These are phyloP conservation scores for Geranomyces michiganensis DNA, from an alignment of 192 early-diverging fungal species.

Conservation along the genomic window DNA sequence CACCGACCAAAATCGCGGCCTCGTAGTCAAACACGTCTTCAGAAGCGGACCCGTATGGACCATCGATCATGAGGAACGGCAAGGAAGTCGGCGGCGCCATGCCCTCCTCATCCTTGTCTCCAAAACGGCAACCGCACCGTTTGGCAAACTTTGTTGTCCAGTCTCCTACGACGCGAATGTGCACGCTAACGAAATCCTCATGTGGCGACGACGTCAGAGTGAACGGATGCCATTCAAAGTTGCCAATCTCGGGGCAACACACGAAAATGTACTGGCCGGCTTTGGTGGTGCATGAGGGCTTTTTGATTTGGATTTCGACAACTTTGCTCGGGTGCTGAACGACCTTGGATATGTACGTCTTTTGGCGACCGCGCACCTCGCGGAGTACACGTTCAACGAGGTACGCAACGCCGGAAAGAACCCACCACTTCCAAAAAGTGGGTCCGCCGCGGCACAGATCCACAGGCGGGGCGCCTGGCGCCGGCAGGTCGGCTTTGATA, in stretches of 20 bases:
- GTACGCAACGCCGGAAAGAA: constrained; percentile 67
- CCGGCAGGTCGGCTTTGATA: constrained; percentile 58
- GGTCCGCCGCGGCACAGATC: constrained; percentile 69
- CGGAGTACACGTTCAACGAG: constrained; percentile 72
- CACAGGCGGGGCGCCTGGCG: not conserved
- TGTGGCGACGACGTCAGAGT: constrained; percentile 81
- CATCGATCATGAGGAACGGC: constrained; percentile 75
- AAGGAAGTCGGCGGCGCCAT: constrained; percentile 53
- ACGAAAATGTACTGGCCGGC: constrained; percentile 84
- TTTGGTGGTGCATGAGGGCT: constrained; percentile 58
- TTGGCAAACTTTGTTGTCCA: constrained; percentile 72
- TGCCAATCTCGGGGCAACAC: constrained; percentile 72
- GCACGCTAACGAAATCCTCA: constrained; percentile 74
- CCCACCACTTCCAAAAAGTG: constrained; percentile 82
- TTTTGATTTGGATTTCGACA: constrained; percentile 78
- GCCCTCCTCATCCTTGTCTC: constrained; percentile 44
- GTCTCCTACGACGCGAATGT: constrained; percentile 77
- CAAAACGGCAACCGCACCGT: constrained; percentile 70
- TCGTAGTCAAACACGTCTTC: constrained; percentile 87
- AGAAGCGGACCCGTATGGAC: constrained; percentile 76
- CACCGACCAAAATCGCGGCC: constrained; percentile 74
- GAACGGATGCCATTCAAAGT: constrained; percentile 82
- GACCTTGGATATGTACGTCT: constrained; percentile 77
- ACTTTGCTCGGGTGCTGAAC: constrained; percentile 83
- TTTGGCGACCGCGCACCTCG: constrained; percentile 67